Conservation (phyloP, 108 stramenopile species). For the Nannochloropsis oceanica region DNA sequence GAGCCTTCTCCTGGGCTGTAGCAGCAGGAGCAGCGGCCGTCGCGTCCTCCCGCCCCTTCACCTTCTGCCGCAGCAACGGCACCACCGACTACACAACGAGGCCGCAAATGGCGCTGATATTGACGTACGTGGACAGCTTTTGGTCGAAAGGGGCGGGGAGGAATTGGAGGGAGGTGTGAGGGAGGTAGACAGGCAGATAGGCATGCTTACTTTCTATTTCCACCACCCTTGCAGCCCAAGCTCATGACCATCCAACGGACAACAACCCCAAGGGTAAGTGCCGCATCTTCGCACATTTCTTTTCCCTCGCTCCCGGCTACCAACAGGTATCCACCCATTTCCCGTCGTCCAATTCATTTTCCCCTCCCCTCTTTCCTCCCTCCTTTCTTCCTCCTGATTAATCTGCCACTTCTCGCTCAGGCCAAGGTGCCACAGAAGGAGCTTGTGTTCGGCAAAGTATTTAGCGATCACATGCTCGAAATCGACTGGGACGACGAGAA, state of each 20-base stretch:
- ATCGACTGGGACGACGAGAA: constrained; percentile 50
- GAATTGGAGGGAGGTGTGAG: background rate
- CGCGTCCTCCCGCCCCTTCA: background rate
- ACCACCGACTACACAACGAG: background rate
- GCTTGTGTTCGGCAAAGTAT: constrained; percentile 32
- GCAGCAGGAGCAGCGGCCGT: background rate
- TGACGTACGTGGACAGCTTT: background rate
- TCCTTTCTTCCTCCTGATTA: background rate
- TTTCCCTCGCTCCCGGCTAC: no score
- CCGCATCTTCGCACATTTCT: background rate
- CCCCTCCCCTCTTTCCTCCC: background rate
- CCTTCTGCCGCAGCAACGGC: background rate
- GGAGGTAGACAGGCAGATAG: background rate
- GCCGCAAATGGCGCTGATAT: background rate
- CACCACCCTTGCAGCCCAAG: constrained; percentile 6
- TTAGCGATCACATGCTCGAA: constrained; percentile 82
- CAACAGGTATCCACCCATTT: no score
- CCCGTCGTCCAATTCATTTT: no score
- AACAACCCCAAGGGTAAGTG: constrained; percentile 15
- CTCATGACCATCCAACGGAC: constrained; percentile 25
- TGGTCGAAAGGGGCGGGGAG: background rate
- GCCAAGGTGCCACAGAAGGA: constrained; percentile 16
- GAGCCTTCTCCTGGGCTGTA: no score
- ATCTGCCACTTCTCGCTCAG: background rate
- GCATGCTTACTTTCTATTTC: background rate